Evolutionary conservation across 257 asterid genomes (phyloP), one percentile per base, ranked within the genome.

Genomic region (Cruciata laevipes): DNA sequence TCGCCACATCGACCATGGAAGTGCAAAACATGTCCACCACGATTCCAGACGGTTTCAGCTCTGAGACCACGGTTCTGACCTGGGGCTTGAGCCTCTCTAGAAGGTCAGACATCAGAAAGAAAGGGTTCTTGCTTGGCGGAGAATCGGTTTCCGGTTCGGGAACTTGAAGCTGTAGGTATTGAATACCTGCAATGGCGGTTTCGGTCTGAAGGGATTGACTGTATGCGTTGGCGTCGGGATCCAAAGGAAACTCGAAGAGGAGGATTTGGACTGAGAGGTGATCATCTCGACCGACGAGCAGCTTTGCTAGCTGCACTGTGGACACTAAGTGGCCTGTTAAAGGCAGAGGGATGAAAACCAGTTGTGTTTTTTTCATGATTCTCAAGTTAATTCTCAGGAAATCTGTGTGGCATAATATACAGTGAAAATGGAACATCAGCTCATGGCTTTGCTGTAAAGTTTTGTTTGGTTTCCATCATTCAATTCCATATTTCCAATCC

Each of bases 291-390:
- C 31, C 56, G 21, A 78, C 82, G 57, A 88, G 85, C 74, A 77
- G 84, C 82, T 88, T 83, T 74, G 89, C 88, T 13, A 80, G 23
- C 72, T 83, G 84, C 3, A 86, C 81, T 73, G 83, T 69, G 69
- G 95, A 67, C 47, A 75, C 66, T 52, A 86, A 77, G 76, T 86
- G 96, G 51, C 96, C 83, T 65, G 80, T 81, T 56, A 84, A 81
- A 2, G 94, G 82, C 18, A 76, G 55, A 40, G 96, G 96, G 81
- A 86, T 77, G 81, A 89, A 83, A 30, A 86, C 53, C 0, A 89
- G 69, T 31, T 88, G 81, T 4, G 40, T 7, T 24, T 72, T 7
- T 24, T 72, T 78, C 69, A 44, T 74, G 40, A 35, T 35, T 74
- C 66, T 76, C 7, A 38, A 24, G 40, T 6, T 25, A 8, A 27